A percentile compares a stretch with the other conserved stretches of the same genome.
phyloP scores from a whole-genome alignment of 352 stramenopile species.

The Phytophthora quininea region DNA sequence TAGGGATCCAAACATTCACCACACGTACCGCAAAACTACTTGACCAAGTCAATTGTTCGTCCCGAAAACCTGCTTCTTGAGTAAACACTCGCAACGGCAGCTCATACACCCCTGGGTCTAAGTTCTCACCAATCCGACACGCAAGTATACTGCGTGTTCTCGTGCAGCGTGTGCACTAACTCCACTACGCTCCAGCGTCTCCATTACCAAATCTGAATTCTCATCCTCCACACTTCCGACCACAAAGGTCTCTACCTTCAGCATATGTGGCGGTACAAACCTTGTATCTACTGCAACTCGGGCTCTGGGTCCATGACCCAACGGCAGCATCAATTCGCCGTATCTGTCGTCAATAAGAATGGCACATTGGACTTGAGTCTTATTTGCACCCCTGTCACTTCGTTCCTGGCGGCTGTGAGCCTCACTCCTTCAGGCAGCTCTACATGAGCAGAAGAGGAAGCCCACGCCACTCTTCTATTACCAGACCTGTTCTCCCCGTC shows the following conservation, averaged over 20 bases:
- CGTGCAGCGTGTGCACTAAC: conserved; percentile 31
- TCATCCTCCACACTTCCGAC: conserved; percentile 73
- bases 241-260: conserved; percentile 60
- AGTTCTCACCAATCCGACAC: conserved; percentile 44
- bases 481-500: not conserved
- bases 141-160: conserved; percentile 67
- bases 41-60: conserved; percentile 73
- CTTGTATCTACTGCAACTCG: conserved; percentile 58
- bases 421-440: conserved; percentile 45
- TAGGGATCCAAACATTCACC: conserved; percentile 53
- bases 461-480: conserved; percentile 45
- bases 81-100: conserved; percentile 72
- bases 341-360: conserved; percentile 61
- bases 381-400: conserved; percentile 67
- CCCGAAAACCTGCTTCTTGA: conserved; percentile 60
- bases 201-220: conserved; percentile 57
- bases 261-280: conserved; percentile 52
- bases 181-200: conserved; percentile 53
- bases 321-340: conserved; percentile 59
- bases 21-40: conserved; percentile 63
- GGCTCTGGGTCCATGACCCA: conserved; percentile 64
- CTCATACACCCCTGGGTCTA: conserved; percentile 62
- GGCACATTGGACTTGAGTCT: conserved; percentile 56
- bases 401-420: conserved; percentile 54
- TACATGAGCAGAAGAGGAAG: conserved; percentile 27